A percentile compares a stretch with the other conserved stretches of the same genome.
Evolutionary conservation across 176 grass and related monocot genomes (phyloP).

Genomic region (Hsuehochloa calcarea): DNA sequence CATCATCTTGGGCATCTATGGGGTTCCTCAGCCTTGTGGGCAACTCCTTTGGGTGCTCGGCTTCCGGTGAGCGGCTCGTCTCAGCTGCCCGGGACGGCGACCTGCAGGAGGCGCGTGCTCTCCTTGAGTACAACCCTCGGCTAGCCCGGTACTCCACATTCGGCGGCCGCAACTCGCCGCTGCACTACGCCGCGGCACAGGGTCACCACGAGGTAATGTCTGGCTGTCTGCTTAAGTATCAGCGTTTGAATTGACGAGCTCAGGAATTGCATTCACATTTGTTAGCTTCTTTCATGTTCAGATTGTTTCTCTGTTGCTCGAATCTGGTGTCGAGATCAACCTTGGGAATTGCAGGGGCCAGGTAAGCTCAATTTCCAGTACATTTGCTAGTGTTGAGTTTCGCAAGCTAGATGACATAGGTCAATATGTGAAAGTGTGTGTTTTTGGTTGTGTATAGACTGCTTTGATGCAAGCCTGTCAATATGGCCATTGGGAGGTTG

Average conservation of each 20-base stretch:
- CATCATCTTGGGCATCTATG: conserved; percentile 53
- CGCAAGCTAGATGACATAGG: neutral
- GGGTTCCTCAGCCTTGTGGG: conserved; percentile 93
- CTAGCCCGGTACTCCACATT: conserved; percentile 93
- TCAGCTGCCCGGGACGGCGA: conserved; percentile 93
- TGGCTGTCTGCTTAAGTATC: neutral
- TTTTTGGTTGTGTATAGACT: conserved; percentile 57
- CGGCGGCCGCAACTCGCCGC: conserved; percentile 86
- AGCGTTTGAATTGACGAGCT: neutral
- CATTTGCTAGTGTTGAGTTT: neutral
- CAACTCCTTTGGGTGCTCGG: conserved; percentile 96
- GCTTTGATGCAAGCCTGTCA: conserved; percentile 99
- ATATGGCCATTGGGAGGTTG: conserved; percentile 96
- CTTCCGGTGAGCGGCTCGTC: conserved; percentile 92
- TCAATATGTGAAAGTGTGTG: neutral
- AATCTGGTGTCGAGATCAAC: conserved; percentile 90
- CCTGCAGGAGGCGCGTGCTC: conserved; percentile 80
- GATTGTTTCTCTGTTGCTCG: conserved; percentile 87
- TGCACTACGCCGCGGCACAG: conserved; percentile 87
- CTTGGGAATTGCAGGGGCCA: conserved; percentile 85
- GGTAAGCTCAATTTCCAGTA: conserved; percentile 35
- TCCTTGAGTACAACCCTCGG: conserved; percentile 90
- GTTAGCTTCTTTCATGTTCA: conserved; percentile 31
- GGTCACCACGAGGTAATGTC: conserved; percentile 81
- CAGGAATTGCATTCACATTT: conserved; percentile 23